These are phyloP conservation scores for Marchantia polymorpha DNA, from an alignment of 225 moss, liverwort and hornwort genomes.

Conservation along the genomic window DNA sequence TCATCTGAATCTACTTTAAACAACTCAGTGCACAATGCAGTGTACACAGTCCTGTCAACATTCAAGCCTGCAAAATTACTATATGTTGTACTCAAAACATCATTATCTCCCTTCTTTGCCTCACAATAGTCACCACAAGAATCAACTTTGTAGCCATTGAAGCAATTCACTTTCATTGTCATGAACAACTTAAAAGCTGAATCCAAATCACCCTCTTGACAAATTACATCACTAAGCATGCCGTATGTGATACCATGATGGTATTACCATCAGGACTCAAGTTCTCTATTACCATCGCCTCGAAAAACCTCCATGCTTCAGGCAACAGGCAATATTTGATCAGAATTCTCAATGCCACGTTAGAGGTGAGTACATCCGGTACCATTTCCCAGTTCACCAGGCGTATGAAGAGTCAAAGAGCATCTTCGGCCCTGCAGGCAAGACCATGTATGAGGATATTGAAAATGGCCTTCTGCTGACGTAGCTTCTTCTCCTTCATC, in stretches of 20 bases:
- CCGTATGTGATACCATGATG: conserved; percentile 65
- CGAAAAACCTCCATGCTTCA: conserved; percentile 38
- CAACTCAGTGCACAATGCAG: conserved; percentile 53
- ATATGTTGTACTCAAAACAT: conserved; percentile 49
- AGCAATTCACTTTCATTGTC: conserved; percentile 55
- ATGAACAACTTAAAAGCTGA: conserved; percentile 62
- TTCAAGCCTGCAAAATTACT: conserved; percentile 47
- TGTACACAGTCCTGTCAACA: conserved; percentile 54
- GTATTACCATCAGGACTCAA: conserved; percentile 56
- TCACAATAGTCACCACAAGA: conserved; percentile 60
- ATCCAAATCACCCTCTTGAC: conserved; percentile 63
- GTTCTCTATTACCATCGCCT: conserved; percentile 51
- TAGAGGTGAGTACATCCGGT: conserved; percentile 30
- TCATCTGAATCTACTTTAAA: conserved; percentile 63
- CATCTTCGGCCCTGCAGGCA: conserved; percentile 25
- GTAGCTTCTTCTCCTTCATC: conserved; percentile 25
- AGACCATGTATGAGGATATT: conserved; percentile 34
- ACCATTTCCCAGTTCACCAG: conserved; percentile 21
- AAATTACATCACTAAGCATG: conserved; percentile 63
- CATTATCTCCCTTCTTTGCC: conserved; percentile 57
- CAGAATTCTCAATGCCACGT: conserved; percentile 27
- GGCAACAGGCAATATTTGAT: conserved; percentile 14
- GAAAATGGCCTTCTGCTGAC: conserved; percentile 21
- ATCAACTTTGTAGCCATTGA: conserved; percentile 51
- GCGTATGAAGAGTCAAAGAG: conserved; percentile 17